A percentile compares a stretch with the other conserved stretches of the same genome.
phyloP scores from a whole-genome alignment of 1,284 basidiomycete species.

The Inonotus obliquus region DNA sequence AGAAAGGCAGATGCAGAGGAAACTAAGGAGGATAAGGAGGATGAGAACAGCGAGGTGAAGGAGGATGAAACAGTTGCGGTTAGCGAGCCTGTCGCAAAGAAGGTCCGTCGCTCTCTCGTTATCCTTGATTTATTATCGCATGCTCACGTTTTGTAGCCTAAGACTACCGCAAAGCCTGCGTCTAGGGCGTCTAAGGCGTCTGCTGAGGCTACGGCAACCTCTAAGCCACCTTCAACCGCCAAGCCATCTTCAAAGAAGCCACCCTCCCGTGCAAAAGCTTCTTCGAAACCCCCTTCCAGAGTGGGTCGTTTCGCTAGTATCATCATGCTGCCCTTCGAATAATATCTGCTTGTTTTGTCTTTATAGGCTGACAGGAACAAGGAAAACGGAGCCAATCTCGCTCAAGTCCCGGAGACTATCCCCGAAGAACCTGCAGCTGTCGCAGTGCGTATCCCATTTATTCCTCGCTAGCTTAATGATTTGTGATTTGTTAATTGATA shows the following conservation, averaged over 20 bases:
- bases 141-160: constrained; percentile 17
- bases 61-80: constrained; percentile 24
- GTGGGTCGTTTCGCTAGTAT: constrained; percentile 24
- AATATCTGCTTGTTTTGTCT: not conserved
- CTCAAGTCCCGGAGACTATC: constrained; percentile 39
- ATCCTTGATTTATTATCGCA: constrained; percentile 22
- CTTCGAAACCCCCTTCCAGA: constrained; percentile 37
- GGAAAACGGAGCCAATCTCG: constrained; percentile 33
- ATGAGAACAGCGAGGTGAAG: constrained; percentile 27
- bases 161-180: constrained; percentile 19
- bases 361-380: constrained; percentile 38
- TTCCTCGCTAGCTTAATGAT: too few species aligned
- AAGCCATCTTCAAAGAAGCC: constrained; percentile 33
- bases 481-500: not conserved
- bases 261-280: constrained; percentile 32
- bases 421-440: constrained; percentile 47
- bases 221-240: constrained; percentile 31
- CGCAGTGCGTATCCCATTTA: not conserved
- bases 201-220: constrained; percentile 25
- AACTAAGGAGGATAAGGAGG: constrained; percentile 23
- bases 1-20: constrained; percentile 27
- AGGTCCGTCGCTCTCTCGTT: constrained; percentile 33
- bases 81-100: constrained; percentile 44
- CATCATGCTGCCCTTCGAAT: constrained; percentile 11
- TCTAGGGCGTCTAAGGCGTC: constrained; percentile 13